phyloP scores from a whole-genome alignment of 805 yeast species.

The Lipomyces mesembrius region DNA sequence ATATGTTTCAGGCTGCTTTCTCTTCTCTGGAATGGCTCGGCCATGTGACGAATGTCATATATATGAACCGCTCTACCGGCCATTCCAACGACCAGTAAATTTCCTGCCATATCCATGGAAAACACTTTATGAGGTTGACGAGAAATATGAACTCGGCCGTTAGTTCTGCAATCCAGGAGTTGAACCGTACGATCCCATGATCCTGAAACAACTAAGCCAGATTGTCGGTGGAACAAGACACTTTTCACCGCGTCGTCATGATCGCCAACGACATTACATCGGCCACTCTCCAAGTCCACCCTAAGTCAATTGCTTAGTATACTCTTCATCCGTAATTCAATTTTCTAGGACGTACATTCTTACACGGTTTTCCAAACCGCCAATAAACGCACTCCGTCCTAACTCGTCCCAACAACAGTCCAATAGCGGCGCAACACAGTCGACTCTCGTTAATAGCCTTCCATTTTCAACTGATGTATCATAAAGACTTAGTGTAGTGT shows the following conservation, averaged over 20 bases:
- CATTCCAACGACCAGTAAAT: slow-evolving; percentile 58
- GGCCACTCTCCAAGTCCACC: slow-evolving; percentile 56
- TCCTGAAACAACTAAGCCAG: slow-evolving; percentile 54
- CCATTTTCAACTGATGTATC: slow-evolving; percentile 44
- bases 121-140: slow-evolving; percentile 57
- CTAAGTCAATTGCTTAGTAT: slow-evolving; percentile 32
- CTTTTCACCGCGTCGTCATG: slow-evolving; percentile 53
- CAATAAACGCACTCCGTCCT: slow-evolving; percentile 30
- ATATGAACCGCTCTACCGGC: slow-evolving; percentile 59
- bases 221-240: slow-evolving; percentile 42
- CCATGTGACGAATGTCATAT: slow-evolving; percentile 58
- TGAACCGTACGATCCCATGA: slow-evolving; percentile 65
- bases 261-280: slow-evolving; percentile 40
- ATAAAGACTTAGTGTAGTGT: slow-evolving; percentile 54
- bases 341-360: slow-evolving; percentile 15
- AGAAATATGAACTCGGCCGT: slow-evolving; percentile 31
- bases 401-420: slow-evolving; percentile 42
- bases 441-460: slow-evolving; percentile 31
- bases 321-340: neutral
- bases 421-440: slow-evolving; percentile 45
- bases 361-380: slow-evolving; percentile 28
- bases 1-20: slow-evolving; percentile 72
- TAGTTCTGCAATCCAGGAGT: slow-evolving; percentile 52
- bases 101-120: slow-evolving; percentile 60
- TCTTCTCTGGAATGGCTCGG: slow-evolving; percentile 54